Evolutionary conservation across 345 rosid species (phyloP), one percentile per base, ranked within the genome.

Genomic region (Abelmoschus esculentus): DNA sequence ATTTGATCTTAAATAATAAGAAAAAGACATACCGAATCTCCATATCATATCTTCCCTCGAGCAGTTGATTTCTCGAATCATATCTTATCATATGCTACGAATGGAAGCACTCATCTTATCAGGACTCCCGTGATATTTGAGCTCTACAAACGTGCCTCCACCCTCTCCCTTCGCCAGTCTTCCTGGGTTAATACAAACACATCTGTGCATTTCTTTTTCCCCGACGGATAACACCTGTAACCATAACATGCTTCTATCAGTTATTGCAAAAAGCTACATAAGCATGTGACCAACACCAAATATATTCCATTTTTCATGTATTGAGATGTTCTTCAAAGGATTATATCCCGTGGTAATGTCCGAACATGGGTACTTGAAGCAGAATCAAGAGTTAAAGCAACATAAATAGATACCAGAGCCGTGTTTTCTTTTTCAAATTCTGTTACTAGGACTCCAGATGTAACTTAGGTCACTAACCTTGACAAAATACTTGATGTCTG

Each of bases 141-240:
- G 85, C 83, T 91, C 96, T 8, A 72, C 91, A 62, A 95, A 95
- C 67, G 61, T 56, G 34, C 61, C 61, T 12, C 61, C 61, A 1
- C 61, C n/a, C 26, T 56, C 61, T 26, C 61, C 61, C 61, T 56
- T 56, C 40, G 96, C 83, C 46, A 88, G 75, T 79, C 96, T 85
- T 77, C 97, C 96, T 0, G 98, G 98, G 80, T 93, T 91, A 59
- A 91, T 78, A 61, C 96, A 91, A 17, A 88, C 72, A 69, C 96
- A 89, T 76, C 86, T n/a, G 75, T 84, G 91, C 58, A 13, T 80
- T 54, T 75, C 78, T 69, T 80, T 85, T 67, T 80, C 90, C 17
- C 87, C 86, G n/a, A 82, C 28, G 11, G 86, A 76, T 70, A 93
- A 74, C 69, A 86, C 85, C 96, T 91, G 72, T 62, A 17, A 49